phyloP scores from a whole-genome alignment of 257 asterid genomes.

The Galeopsis tetrahit region DNA sequence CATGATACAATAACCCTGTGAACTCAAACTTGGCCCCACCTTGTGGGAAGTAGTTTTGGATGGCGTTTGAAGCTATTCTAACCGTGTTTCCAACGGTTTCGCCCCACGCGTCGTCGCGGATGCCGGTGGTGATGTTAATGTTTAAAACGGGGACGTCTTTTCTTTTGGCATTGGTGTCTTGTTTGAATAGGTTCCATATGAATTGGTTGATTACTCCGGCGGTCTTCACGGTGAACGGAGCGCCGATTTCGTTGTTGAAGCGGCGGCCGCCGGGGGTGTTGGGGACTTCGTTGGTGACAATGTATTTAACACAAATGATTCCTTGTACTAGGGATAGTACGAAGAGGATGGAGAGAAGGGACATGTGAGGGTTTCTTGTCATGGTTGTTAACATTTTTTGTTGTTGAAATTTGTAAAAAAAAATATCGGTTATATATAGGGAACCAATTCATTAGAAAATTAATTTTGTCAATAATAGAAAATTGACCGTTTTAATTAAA shows the following conservation, averaged over 20 bases:
- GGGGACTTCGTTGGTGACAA: slow-evolving; percentile 24
- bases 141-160: slow-evolving; percentile 15
- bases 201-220: slow-evolving; percentile 14
- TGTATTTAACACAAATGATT: slow-evolving; percentile 1
- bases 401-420: too few relatives aligned
- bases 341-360: background rate
- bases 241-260: slow-evolving; percentile 34
- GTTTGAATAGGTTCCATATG: slow-evolving; percentile 33
- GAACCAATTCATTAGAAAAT: too few relatives aligned
- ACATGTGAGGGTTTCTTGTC: background rate
- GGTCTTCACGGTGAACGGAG: background rate
- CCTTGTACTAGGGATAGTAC: background rate
- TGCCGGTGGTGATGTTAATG: slow-evolving; percentile 7
- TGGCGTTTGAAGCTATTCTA: background rate
- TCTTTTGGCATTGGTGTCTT: background rate
- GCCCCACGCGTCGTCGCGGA: slow-evolving; percentile 5
- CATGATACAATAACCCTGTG: slow-evolving; percentile 40
- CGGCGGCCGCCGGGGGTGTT: slow-evolving; percentile 29
- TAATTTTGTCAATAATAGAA: too few relatives aligned
- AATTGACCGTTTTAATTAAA: too few relatives aligned
- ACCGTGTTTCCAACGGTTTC: slow-evolving; percentile 28
- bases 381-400: too few relatives aligned
- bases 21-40: slow-evolving; percentile 17
- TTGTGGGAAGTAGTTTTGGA: background rate
- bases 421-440: too few relatives aligned